Evolutionary conservation across 169 alveolate species (phyloP), one percentile per base, ranked within the genome.

Genomic region (Miamiensis avidus): DNA sequence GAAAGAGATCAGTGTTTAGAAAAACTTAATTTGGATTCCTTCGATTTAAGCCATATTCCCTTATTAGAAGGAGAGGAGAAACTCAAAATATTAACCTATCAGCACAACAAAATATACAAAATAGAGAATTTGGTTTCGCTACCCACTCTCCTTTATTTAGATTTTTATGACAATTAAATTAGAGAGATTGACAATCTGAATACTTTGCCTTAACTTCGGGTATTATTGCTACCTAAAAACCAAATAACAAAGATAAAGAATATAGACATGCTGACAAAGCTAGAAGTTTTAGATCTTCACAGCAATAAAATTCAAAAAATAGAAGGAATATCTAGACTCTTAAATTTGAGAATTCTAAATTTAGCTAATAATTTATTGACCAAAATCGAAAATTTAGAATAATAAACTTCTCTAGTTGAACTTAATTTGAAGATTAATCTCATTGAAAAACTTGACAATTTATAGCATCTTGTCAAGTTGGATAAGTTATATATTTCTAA

Each of bases 31-130:
- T 84, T 96, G 28, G 95, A 94, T 88, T 92, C 88, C 75, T 81
- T 93, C 82, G 98, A 96, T 69, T 87, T 96, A 29, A 89, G 96
- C 25, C 98, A 96, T 81, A 92, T 96, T 84, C 98, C 98, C 27
- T 83, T 96, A 65, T 88, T 96, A 34, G 98, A 96, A 86, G 98
- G 97, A 1, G 98, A 96, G 83, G 98, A 96, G 85, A 94, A 87
- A 82, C 86, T 96, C 34, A 89, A 94, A 82, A 87, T 93, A 30
- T 82, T 96, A 34, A 93, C 95, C 74, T 89, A 89, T 31, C 91
- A 96, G 87, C 94, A 90, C 86, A 96, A 96, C 86, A 93, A 91
- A 29, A 94, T 95, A 0, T 65, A 90, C 29, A 91, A 91, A 83
- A 95, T 95, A 29, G 96, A 95, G 84, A 93, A 93, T 85, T 82